Evolutionary conservation across 345 rosid species (phyloP).

Genomic region (Crucihimalaya himalaica): DNA sequence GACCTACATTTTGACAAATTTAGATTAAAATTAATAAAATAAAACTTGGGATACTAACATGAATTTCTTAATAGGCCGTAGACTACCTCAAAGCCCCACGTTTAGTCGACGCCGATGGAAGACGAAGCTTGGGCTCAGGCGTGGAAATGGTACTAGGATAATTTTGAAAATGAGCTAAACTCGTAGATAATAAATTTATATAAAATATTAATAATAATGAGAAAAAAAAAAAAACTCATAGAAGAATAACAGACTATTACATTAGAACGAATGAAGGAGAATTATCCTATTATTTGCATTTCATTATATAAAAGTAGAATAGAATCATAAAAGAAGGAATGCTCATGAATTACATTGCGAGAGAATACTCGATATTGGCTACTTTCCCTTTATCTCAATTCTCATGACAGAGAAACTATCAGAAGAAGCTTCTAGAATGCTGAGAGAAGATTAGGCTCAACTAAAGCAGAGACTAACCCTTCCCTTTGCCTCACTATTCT

Average conservation of each 20-base stretch:
- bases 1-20: too few relatives aligned
- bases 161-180: too few relatives aligned
- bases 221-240: too few relatives aligned
- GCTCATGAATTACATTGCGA: conserved; percentile 14
- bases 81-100: too few relatives aligned
- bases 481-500: conserved; percentile 22
- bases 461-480: background rate
- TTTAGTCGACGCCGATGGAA: too few relatives aligned
- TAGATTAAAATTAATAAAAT: too few relatives aligned
- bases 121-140: too few relatives aligned
- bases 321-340: background rate
- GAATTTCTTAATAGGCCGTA: too few relatives aligned
- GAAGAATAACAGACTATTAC: conserved; percentile 1
- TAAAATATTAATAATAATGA: too few relatives aligned
- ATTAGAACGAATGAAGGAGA: background rate
- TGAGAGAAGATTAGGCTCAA: conserved; percentile 15
- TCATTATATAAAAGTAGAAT: conserved; percentile 11
- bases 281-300: conserved; percentile 36
- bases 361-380: conserved; percentile 9
- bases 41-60: too few relatives aligned
- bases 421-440: conserved; percentile 18
- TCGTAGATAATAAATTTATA: too few relatives aligned
- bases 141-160: too few relatives aligned
- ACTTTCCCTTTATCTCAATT: conserved; percentile 3
- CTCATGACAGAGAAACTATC: conserved; percentile 20